Base-by-base conservation (phyloP, 164 flowering plant genomes). In the Nelumbo lutea region DNA sequence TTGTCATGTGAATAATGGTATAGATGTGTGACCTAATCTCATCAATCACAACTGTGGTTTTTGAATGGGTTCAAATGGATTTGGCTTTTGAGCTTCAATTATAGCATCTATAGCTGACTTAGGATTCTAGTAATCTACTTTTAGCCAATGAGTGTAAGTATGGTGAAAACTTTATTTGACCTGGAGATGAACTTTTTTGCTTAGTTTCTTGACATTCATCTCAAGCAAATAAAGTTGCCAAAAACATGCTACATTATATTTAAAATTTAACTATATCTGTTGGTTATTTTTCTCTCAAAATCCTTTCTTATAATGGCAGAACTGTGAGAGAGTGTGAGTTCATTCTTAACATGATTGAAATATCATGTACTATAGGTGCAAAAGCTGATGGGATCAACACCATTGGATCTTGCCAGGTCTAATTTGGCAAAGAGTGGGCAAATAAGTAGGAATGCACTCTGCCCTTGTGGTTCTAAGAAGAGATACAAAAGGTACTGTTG, bases 391-490 rank as follows among this genome's bases (percentile, higher is more conserved):
- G 97, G 99, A 15, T 81, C 96, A 13, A 78, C 96, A 52, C 96
- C 98, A 11, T 7, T 87, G 77, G 98, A 95, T 83, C 70, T 90
- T 76, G 98, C 98, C 3, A 77, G 85, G 77, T 86, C 96, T 45
- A 95, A 89, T 77, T 72, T 90, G 83, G 94, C 97, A 55, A 83
- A 92, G 85, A 90, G 93, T 84, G 97, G 98, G 11, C 89, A 88
- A 72, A 84, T 90, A 62, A 90, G 98, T 73, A 77, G 97, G 77
- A 95, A 92, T 80, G 92, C 94, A 13, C 72, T 80, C 9, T 95
- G 97, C 70, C 97, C 97, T 13, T 95, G 97, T 81, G 97, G 97
- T 71, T 95, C 98, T 50, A 89, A 89, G 68, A 92, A 92, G 84
- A 83, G 85, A 89, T 95, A 95, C 70, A 90, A 92, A 75, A 61